phyloP scores from a whole-genome alignment of 192 early-diverging fungal genomes.

The Linnemannia hyalina region DNA sequence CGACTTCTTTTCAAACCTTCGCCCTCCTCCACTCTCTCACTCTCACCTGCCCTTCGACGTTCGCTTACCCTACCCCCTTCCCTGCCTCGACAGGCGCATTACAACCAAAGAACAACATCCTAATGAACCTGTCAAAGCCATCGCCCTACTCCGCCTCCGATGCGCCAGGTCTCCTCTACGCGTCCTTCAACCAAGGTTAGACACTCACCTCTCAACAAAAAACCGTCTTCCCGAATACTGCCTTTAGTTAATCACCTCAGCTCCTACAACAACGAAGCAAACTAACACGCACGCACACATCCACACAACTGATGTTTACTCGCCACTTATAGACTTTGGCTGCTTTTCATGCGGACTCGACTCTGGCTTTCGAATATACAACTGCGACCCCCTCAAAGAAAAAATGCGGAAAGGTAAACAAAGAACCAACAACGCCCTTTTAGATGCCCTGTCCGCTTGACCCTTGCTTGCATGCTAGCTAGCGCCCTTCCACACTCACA shows the following conservation, averaged over 20 bases:
- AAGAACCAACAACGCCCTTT: background rate
- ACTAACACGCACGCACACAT: background rate
- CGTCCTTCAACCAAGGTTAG: constrained; percentile 80
- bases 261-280: background rate
- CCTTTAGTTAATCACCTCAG: background rate
- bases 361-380: constrained; percentile 87
- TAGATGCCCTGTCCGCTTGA: no score
- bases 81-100: background rate
- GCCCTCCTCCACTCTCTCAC: background rate
- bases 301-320: background rate
- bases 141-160: constrained; percentile 62
- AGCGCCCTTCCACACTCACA: no score
- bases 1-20: background rate
- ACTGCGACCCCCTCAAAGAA: constrained; percentile 86
- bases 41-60: background rate
- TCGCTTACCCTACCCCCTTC: background rate
- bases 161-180: constrained; percentile 78
- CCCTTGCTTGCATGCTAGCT: no score
- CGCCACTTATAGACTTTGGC: constrained; percentile 68
- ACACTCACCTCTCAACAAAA: background rate
- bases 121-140: constrained; percentile 62
- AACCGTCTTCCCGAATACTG: background rate
- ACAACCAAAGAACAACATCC: background rate
- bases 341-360: constrained; percentile 88
- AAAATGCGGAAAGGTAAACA: constrained; percentile 76